Percentiles rank a stretch among this genome's conserved stretches.
phyloP scores from a whole-genome alignment of 306 rosid species.

The Fagus crenata region DNA sequence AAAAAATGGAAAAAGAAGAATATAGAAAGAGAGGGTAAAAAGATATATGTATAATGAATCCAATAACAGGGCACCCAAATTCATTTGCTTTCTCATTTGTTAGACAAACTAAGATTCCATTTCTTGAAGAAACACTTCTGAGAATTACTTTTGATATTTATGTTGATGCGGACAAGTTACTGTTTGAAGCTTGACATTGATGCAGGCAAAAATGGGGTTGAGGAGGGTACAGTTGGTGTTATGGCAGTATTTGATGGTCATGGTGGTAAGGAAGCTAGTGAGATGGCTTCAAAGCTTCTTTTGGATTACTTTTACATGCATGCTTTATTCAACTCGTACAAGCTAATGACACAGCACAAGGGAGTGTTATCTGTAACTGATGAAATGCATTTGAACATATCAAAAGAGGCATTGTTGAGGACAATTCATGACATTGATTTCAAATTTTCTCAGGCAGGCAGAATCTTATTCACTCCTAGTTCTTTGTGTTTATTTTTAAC shows the following conservation, averaged over 20 bases:
- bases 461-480: background rate
- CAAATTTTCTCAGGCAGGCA: conserved; percentile 9
- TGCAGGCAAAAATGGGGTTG: conserved; percentile 3
- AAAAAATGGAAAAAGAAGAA: background rate
- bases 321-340: background rate
- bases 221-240: conserved; percentile 1
- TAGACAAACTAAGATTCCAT: background rate
- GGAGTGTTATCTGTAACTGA: background rate
- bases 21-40: background rate
- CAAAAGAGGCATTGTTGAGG: background rate
- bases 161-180: background rate
- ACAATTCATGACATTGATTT: background rate
- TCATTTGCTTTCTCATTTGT: too few species aligned
- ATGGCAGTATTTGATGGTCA: conserved; percentile 15
- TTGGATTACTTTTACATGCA: conserved; percentile 1
- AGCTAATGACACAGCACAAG: background rate
- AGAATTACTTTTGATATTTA: background rate
- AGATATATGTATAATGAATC: background rate
- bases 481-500: background rate
- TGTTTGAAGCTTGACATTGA: background rate
- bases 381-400: background rate
- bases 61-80: background rate
- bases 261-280: conserved; percentile 13
- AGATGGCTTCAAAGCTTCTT: conserved; percentile 10
- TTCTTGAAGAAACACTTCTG: background rate